Evolutionary conservation across 441 rosid species (phyloP).

Genomic region (Geranium incanum): DNA sequence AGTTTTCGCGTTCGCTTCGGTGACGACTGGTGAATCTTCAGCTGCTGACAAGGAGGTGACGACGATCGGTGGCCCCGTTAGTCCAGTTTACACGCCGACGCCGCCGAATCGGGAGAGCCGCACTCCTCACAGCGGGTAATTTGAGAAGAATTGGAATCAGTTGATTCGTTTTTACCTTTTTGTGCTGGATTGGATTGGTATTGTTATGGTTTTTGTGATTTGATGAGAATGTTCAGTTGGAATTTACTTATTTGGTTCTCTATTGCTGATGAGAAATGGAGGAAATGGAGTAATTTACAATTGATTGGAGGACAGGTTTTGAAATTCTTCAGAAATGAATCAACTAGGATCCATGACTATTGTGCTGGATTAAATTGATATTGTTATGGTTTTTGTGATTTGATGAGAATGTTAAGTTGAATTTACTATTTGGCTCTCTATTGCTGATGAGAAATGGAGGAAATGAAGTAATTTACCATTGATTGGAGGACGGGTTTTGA

Average conservation of each 20-base stretch:
- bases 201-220: slow-evolving; percentile 5
- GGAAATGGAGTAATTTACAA: background rate
- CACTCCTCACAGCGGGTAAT: slow-evolving; percentile 95
- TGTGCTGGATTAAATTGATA: background rate
- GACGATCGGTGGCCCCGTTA: slow-evolving; percentile 19
- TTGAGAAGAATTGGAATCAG: background rate
- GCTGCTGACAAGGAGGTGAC: background rate
- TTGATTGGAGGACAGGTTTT: background rate
- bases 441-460: background rate
- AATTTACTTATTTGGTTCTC: background rate
- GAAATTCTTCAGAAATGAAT: background rate
- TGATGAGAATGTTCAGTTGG: background rate
- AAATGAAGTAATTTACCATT: background rate
- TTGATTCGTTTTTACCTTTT: background rate
- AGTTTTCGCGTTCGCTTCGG: slow-evolving; percentile 30
- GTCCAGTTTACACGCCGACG: slow-evolving; percentile 61
- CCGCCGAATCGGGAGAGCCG: slow-evolving; percentile 65
- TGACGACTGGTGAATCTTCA: slow-evolving; percentile 13
- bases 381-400: background rate
- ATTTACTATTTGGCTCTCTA: background rate
- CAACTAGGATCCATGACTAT: too few relatives aligned
- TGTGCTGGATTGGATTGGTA: background rate
- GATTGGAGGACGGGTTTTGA: background rate
- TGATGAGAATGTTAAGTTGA: background rate
- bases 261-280: background rate